Evolutionary conservation across 805 yeast genomes (phyloP), one percentile per base, ranked within the genome.

Genomic region (Suhomyces faveliae): DNA sequence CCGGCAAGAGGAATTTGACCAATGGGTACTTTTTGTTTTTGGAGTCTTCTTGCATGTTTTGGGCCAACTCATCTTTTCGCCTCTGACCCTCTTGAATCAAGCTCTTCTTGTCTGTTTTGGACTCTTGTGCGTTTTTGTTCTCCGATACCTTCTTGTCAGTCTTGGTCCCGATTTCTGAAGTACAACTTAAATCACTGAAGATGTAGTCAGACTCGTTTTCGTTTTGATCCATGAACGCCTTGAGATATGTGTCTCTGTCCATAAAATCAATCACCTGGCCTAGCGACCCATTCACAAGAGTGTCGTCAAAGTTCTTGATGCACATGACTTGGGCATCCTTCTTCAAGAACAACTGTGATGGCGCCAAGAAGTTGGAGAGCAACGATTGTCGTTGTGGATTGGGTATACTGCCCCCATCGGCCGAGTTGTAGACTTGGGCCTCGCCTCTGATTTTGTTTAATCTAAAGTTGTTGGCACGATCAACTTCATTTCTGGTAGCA

Each of bases 251-350:
- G 45, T 71, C 70, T 40, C 67, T 60, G 52, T 73, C 75, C 55
- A 71, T 53, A 52, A 82, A 83, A 49, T 75, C 85, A 35, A 83
- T 63, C 1, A 87, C 85, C 54, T 74, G 83, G 0, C 95, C 95
- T 25, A 87, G 66, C 0, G 90, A 81, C 0, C 95, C 95, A 66
- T 87, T 87, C 9, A 87, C 94, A 42, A 87, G 69, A 0, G 81
- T 75, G 23, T 79, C 84, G 59, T 85, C 92, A 48, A 83, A 74
- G 59, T 87, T 87, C 60, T 87, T 87, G 41, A 87, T 75, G 74
- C 87, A 80, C 92, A 87, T 87, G 0, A 87, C 95, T 64, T 87
- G 94, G 0, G 92, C 89, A 40, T 85, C 85, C 47, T 76, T 76
- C 58, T 86, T 87, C 56, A 87, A 66, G 5, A 70, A 70, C 11